These are phyloP conservation scores for Tulasnella sp. DNA, from an alignment of 768 basidiomycete species.

Conservation along the genomic window DNA sequence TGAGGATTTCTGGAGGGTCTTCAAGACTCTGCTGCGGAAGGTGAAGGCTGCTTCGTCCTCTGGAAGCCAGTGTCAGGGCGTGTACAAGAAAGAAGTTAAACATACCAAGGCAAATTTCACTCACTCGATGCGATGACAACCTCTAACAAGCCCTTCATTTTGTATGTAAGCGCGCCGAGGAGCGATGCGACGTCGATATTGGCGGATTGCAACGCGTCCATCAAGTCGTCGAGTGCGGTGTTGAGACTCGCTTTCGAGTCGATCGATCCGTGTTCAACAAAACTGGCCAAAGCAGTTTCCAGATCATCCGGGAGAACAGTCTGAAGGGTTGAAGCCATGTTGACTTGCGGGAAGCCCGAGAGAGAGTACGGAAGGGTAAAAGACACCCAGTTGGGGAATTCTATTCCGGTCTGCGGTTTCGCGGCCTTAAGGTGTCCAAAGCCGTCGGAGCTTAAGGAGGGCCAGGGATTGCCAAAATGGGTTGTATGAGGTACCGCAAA, in stretches of 20 bases:
- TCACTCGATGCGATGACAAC: neutral
- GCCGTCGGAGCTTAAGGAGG: neutral
- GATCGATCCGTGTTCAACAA: neutral
- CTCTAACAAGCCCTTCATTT: neutral
- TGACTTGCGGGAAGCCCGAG: neutral
- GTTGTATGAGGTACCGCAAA: neutral
- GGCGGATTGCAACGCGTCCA: neutral
- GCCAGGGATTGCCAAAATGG: neutral
- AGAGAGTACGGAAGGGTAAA: neutral
- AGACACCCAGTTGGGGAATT: neutral
- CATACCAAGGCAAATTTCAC: neutral
- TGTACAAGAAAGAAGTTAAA: neutral
- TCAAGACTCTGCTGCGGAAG: neutral
- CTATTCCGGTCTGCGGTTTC: neutral
- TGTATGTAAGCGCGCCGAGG: neutral
- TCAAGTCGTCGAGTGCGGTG: neutral
- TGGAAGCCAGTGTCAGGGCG: neutral
- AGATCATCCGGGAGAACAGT: neutral
- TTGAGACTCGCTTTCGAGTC: neutral
- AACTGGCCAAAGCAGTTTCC: neutral
- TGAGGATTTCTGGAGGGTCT: neutral
- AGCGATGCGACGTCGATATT: neutral
- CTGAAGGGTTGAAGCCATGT: neutral
- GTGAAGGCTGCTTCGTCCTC: neutral
- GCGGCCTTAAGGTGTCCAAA: neutral